Percentiles rank a stretch among this genome's conserved stretches.
Conservation (phyloP, 805 yeast genomes). For the Novakomyces olei region DNA sequence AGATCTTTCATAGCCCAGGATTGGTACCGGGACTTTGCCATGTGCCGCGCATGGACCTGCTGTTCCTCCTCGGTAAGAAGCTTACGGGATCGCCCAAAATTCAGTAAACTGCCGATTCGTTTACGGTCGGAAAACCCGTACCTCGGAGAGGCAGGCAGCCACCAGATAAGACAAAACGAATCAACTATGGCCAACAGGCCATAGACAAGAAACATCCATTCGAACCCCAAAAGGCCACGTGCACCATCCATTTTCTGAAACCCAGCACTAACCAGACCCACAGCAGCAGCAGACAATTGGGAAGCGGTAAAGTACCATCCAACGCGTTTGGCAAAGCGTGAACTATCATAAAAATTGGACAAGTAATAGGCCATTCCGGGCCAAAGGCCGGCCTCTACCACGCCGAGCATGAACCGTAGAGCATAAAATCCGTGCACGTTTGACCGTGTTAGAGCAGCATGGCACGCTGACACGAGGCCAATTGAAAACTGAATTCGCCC, state of each 20-base stretch:
- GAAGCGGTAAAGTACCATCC: conserved; percentile 87
- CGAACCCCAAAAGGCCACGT: conserved; percentile 59
- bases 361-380: conserved; percentile 67
- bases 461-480: conserved; percentile 59
- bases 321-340: conserved; percentile 51
- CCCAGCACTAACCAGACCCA: conserved; percentile 72
- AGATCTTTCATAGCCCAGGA: conserved; percentile 43
- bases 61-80: conserved; percentile 36
- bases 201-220: conserved; percentile 63
- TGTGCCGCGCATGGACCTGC: conserved; percentile 24
- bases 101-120: not conserved
- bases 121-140: not conserved
- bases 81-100: conserved; percentile 2
- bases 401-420: conserved; percentile 43
- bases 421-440: conserved; percentile 38
- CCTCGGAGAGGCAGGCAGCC: conserved; percentile 70
- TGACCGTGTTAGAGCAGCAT: conserved; percentile 26
- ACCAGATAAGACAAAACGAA: conserved; percentile 48
- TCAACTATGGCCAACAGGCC: conserved; percentile 45
- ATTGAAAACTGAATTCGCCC: conserved; percentile 55
- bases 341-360: conserved; percentile 66
- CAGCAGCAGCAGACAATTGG: conserved; percentile 72
- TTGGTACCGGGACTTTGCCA: not conserved
- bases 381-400: conserved; percentile 49
- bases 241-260: conserved; percentile 61